Percentiles rank a stretch among this genome's conserved stretches.
These are phyloP conservation scores for Stagonosporopsis chrysanthemi DNA, from an alignment of 2,329 filamentous ascomycete species.

Conservation along the genomic window DNA sequence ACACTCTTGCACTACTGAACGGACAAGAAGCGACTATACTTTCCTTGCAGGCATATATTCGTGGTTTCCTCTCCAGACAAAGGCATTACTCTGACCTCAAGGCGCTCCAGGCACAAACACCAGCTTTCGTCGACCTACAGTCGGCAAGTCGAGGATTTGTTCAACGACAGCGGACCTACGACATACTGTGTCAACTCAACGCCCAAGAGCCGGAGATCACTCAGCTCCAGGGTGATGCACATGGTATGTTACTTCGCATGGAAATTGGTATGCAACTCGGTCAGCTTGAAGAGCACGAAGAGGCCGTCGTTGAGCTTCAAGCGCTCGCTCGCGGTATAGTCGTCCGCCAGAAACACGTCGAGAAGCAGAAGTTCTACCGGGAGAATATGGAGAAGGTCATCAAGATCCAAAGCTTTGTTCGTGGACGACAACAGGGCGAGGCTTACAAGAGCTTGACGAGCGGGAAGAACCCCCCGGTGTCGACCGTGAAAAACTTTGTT, in stretches of 20 bases:
- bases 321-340: conserved; percentile 75
- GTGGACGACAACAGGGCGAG: conserved; percentile 93
- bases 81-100: conserved; percentile 55
- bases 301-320: conserved; percentile 77
- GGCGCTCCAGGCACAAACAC: conserved; percentile 65
- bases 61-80: conserved; percentile 57
- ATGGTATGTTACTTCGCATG: conserved; percentile 80
- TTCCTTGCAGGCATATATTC: conserved; percentile 61
- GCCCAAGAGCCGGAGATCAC: conserved; percentile 72
- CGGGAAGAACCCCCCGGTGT: conserved; percentile 95
- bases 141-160: conserved; percentile 71
- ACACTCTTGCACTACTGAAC: conserved; percentile 51
- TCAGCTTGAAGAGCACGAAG: conserved; percentile 83
- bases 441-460: conserved; percentile 97
- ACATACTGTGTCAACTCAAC: conserved; percentile 73
- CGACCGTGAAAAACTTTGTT: conserved; percentile 97
- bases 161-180: conserved; percentile 66
- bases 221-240: conserved; percentile 75
- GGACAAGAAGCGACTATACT: conserved; percentile 54
- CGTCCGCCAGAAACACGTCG: conserved; percentile 76
- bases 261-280: conserved; percentile 76
- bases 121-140: conserved; percentile 69
- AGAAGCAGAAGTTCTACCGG: conserved; percentile 87
- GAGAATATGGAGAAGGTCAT: conserved; percentile 99
- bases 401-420: conserved; percentile 97